Percentiles rank a stretch among this genome's conserved stretches.
Conservation (phyloP, 2,329 filamentous ascomycete species). For the Penicillium sp. region DNA sequence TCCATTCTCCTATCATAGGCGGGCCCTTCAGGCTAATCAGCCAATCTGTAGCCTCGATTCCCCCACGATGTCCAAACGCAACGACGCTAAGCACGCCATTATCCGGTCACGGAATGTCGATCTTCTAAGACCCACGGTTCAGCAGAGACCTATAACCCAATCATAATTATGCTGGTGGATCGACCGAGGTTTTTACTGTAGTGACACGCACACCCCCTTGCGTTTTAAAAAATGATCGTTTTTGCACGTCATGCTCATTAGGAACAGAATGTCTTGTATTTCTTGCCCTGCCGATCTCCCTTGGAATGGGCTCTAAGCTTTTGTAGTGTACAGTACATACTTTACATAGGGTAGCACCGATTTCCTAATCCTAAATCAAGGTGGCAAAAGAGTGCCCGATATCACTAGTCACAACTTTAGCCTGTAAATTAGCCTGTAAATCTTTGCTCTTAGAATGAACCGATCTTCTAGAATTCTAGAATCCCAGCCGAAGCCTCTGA, state of each 20-base stretch:
- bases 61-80: constrained; percentile 15
- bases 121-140: constrained; percentile 20
- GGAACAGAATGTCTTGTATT: neutral
- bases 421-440: no score
- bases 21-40: neutral
- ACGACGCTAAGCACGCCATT: constrained; percentile 20
- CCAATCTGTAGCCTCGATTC: constrained; percentile 9
- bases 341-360: neutral
- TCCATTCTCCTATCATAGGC: neutral
- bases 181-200: neutral
- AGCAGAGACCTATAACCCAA: neutral
- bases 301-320: neutral
- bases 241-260: constrained; percentile 16
- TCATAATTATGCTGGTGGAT: neutral
- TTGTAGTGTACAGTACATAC: no score
- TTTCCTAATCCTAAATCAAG: neutral
- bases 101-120: constrained; percentile 23
- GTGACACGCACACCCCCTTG: constrained; percentile 18
- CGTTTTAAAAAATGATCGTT: constrained; percentile 9
- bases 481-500: constrained; percentile 16
- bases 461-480: constrained; percentile 20
- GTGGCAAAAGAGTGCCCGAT: no score
- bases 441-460: neutral
- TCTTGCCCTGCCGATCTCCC: constrained; percentile 7
- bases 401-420: no score